Conservation (phyloP, 2,329 filamentous ascomycete genomes). For the Pseudodiploospora longispora region DNA sequence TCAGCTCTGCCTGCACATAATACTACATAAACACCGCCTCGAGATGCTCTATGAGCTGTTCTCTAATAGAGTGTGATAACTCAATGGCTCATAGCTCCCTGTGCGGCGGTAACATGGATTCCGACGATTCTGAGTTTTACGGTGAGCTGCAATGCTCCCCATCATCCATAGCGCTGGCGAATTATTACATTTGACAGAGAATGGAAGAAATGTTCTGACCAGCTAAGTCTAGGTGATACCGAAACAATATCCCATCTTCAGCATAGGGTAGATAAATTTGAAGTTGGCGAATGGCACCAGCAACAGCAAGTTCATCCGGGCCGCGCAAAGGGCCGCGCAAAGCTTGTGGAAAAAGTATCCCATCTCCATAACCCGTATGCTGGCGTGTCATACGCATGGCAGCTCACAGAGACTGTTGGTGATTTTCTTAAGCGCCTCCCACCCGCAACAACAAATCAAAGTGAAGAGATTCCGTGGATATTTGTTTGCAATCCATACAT, state of each 20-base stretch:
- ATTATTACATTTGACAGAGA: neutral
- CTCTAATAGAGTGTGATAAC: no score
- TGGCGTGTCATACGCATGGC: constrained; percentile 48
- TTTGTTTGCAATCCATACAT: constrained; percentile 60
- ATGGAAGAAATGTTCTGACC: neutral
- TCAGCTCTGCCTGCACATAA: no score
- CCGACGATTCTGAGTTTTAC: constrained; percentile 49
- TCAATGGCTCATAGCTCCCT: neutral
- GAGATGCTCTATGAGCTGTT: no score
- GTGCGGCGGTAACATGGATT: constrained; percentile 24
- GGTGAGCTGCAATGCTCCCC: constrained; percentile 28
- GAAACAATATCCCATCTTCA: constrained; percentile 39
- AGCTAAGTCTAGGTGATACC: constrained; percentile 42
- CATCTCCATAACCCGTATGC: constrained; percentile 52
- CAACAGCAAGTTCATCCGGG: constrained; percentile 19
- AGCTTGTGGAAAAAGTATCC: constrained; percentile 13
- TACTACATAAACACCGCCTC: no score
- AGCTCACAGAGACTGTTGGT: constrained; percentile 53
- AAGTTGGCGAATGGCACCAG: constrained; percentile 36
- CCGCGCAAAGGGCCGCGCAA: constrained; percentile 15
- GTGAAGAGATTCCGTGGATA: constrained; percentile 55
- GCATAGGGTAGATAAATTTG: constrained; percentile 41
- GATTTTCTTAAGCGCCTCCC: constrained; percentile 62
- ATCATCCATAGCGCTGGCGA: neutral
- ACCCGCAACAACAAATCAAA: constrained; percentile 50